phyloP scores from a whole-genome alignment of 2,329 filamentous ascomycete species.

The Onygenales sp. region DNA sequence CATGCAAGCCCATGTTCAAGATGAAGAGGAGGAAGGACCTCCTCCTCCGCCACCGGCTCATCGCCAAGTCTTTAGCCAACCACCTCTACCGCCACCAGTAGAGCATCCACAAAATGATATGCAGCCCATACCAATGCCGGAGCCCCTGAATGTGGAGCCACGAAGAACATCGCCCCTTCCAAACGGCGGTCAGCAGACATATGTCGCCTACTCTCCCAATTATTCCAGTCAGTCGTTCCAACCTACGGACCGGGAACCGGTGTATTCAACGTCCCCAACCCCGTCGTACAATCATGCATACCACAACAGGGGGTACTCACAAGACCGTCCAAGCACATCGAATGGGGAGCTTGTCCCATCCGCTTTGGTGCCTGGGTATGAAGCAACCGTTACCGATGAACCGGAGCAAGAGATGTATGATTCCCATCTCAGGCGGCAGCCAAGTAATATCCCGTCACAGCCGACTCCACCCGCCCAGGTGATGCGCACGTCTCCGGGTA shows the following conservation, averaged over 20 bases:
- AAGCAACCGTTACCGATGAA: slow-evolving; percentile 21
- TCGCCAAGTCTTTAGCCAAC: slow-evolving; percentile 14
- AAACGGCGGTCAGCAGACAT: slow-evolving; percentile 5
- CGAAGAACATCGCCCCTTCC: slow-evolving; percentile 8
- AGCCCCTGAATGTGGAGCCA: slow-evolving; percentile 15
- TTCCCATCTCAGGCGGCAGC: slow-evolving; percentile 16
- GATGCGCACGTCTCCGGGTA: slow-evolving; percentile 20
- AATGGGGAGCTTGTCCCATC: slow-evolving; percentile 26
- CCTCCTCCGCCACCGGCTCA: slow-evolving; percentile 25
- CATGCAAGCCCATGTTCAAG: slow-evolving; percentile 10
- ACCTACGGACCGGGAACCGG: slow-evolving; percentile 10
- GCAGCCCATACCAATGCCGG: slow-evolving; percentile 13
- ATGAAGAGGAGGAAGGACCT: slow-evolving; percentile 16
- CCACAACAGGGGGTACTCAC: slow-evolving; percentile 13
- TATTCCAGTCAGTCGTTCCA: slow-evolving; percentile 4
- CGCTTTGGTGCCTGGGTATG: slow-evolving; percentile 34
- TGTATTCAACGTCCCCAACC: slow-evolving; percentile 11
- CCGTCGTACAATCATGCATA: slow-evolving; percentile 19
- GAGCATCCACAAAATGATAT: slow-evolving; percentile 7
- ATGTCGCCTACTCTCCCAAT: slow-evolving; percentile 12
- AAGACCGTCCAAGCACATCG: slow-evolving; percentile 18
- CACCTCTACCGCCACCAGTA: slow-evolving; percentile 5
- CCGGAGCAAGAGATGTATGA: slow-evolving; percentile 21
- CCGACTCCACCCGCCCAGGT: slow-evolving; percentile 7
- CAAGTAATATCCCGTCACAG: slow-evolving; percentile 10